Evolutionary conservation across 257 asterid genomes (phyloP).

Genomic region (Ligustrum vulgare): DNA sequence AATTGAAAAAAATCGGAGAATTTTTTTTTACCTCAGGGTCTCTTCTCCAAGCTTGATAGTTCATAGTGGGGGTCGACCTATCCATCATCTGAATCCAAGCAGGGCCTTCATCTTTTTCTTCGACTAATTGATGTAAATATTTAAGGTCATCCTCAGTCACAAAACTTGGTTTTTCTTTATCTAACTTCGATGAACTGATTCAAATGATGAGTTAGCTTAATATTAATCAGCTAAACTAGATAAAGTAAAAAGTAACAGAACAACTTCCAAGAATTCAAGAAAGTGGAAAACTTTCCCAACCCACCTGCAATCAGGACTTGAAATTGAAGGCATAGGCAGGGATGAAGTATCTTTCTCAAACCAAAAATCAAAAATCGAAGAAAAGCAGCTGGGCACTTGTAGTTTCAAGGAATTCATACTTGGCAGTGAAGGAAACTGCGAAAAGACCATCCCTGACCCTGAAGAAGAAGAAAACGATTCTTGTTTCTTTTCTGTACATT

Average conservation of each 20-base stretch:
- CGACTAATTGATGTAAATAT: conserved; percentile 57
- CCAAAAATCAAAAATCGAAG: conserved; percentile 37
- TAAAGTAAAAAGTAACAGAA: background rate
- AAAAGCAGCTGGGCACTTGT: conserved; percentile 45
- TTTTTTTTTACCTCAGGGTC: conserved; percentile 87
- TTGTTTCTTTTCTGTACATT: conserved; percentile 24
- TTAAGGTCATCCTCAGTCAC: conserved; percentile 64
- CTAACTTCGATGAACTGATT: conserved; percentile 50
- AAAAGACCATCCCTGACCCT: conserved; percentile 26
- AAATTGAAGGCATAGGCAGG: conserved; percentile 24
- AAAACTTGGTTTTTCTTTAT: conserved; percentile 42
- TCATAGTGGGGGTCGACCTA: conserved; percentile 63
- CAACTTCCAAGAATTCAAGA: background rate
- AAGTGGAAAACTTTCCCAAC: conserved; percentile 10
- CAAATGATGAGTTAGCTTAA: background rate
- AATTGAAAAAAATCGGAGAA: background rate
- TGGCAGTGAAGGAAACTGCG: conserved; percentile 36
- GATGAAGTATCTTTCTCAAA: conserved; percentile 29
- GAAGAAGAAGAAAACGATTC: conserved; percentile 10
- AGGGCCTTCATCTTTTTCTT: conserved; percentile 80
- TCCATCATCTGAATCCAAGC: conserved; percentile 91
- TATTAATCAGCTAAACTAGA: conserved; percentile 1
- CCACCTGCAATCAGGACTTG: conserved; percentile 50
- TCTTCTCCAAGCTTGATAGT: conserved; percentile 93
- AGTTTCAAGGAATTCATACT: conserved; percentile 49